Evolutionary conservation across 768 basidiomycete genomes (phyloP), one percentile per base, ranked within the genome.

Genomic region (Dictyophora rubrovolvata): DNA sequence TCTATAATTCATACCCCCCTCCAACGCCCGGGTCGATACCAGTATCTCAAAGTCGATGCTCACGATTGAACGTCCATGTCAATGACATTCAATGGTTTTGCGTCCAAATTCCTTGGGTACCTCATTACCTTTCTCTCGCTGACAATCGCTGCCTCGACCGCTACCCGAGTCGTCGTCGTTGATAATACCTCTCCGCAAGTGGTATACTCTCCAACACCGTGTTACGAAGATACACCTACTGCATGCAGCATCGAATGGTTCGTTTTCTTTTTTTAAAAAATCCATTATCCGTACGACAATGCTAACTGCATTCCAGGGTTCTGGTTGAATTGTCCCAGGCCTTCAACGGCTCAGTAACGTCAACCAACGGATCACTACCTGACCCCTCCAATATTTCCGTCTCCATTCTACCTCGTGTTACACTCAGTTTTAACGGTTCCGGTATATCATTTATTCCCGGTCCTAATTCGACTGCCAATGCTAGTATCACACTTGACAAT

Each of bases 131-230:
- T 42, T 12, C 14, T 42, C 14, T 42, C 42, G 42, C 14, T 42
- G n/a, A n/a, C 42, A n/a, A 42, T 42, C n/a, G 48, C 35, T 20
- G 21, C 16, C 10, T 21, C 49, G 4, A n/a, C 7, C 35, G 50
- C 21, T 51, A 20, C 28, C 28, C 28, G 28, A 28, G 28, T 28
- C 7, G 28, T 59, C 48, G 51, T 48, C 36, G 35, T 59, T 33
- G 57, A 59, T 42, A 59, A 59, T 48, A 37, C 17, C 6, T 59
- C 57, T 16, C 57, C 57, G n/a, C 57, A 52, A 36, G 50, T 59
- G 28, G 50, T 59, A 17, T 59, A 33, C 33, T 59, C 57, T 10
- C 57, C 57, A n/a, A 51, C 57, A 6, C 57, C 57, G 6, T 59
- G 57, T 53, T 59, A 28, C 36, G 21, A n/a, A 21, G 10, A 20